Conservation (phyloP, 371 early-diverging fungal species). For the Mortierella sp. region DNA sequence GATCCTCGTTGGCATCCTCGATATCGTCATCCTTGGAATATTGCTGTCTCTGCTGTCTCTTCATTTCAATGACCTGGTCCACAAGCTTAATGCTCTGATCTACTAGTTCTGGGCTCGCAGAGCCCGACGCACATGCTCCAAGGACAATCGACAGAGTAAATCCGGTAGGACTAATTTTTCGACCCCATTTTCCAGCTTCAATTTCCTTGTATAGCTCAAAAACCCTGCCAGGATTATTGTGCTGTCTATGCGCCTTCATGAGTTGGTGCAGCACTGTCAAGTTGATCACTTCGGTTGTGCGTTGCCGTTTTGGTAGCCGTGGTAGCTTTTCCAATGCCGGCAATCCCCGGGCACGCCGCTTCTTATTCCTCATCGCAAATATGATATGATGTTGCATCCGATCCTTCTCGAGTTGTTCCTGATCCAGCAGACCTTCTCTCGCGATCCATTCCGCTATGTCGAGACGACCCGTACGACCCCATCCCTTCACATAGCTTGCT, state of each 20-base stretch:
- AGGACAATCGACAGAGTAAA: slow-evolving; percentile 40
- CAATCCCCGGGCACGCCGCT: background rate
- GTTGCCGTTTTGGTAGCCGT: slow-evolving; percentile 10
- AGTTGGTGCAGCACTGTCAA: slow-evolving; percentile 38
- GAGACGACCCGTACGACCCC: slow-evolving; percentile 37
- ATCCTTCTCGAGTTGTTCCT: slow-evolving; percentile 15
- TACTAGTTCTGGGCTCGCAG: slow-evolving; percentile 13
- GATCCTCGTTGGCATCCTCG: background rate
- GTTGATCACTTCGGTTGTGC: slow-evolving; percentile 14
- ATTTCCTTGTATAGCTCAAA: slow-evolving; percentile 37
- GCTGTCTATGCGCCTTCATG: slow-evolving; percentile 33
- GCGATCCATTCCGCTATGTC: slow-evolving; percentile 28
- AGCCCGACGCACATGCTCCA: slow-evolving; percentile 27
- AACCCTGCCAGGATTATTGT: slow-evolving; percentile 31
- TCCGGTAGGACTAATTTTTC: slow-evolving; percentile 32
- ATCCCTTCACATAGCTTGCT: slow-evolving; percentile 47
- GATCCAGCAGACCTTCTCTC: slow-evolving; percentile 20
- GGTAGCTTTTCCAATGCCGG: background rate
- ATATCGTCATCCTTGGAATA: background rate
- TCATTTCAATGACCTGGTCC: slow-evolving; percentile 7
- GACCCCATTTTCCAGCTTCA: slow-evolving; percentile 38
- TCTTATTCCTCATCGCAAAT: background rate
- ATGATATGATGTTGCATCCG: background rate
- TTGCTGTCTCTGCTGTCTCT: slow-evolving; percentile 1
- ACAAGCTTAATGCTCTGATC: slow-evolving; percentile 32